phyloP scores from a whole-genome alignment of 257 asterid species.

The Primulina tabacum region DNA sequence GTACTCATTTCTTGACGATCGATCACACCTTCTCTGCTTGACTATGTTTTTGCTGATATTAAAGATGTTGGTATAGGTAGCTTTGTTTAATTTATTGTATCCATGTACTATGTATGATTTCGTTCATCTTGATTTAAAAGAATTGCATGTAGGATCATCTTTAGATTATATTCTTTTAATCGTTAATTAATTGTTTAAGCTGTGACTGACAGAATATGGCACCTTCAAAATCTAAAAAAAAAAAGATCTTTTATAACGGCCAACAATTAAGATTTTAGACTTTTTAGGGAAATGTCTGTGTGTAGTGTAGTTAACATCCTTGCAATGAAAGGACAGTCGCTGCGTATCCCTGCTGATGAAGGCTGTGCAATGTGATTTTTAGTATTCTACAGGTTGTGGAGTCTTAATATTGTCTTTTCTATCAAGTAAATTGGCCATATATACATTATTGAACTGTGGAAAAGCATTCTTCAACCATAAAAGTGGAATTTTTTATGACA shows the following conservation, averaged over 20 bases:
- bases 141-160: too few species aligned
- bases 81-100: slow-evolving; percentile 19
- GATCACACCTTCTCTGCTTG: slow-evolving; percentile 13
- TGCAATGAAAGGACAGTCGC: slow-evolving; percentile 15
- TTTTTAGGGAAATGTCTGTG: background rate
- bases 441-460: background rate
- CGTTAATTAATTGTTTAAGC: background rate
- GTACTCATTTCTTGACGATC: slow-evolving; percentile 17
- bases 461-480: slow-evolving; percentile 4
- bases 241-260: background rate
- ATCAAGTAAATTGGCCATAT: slow-evolving; percentile 13
- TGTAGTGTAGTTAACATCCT: background rate
- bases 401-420: slow-evolving; percentile 2
- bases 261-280: background rate
- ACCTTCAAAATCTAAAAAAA: background rate
- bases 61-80: slow-evolving; percentile 18
- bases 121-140: slow-evolving; percentile 23
- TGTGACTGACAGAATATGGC: background rate
- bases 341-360: background rate
- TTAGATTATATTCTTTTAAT: too few species aligned
- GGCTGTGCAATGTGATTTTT: slow-evolving; percentile 7
- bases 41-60: slow-evolving; percentile 25
- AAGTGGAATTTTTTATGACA: slow-evolving; percentile 17
- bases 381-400: background rate
- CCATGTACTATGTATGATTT: slow-evolving; percentile 34